Percentiles rank a stretch among this genome's conserved stretches.
phyloP scores from a whole-genome alignment of 345 rosid genomes.

The Leavenworthia alabamica region DNA sequence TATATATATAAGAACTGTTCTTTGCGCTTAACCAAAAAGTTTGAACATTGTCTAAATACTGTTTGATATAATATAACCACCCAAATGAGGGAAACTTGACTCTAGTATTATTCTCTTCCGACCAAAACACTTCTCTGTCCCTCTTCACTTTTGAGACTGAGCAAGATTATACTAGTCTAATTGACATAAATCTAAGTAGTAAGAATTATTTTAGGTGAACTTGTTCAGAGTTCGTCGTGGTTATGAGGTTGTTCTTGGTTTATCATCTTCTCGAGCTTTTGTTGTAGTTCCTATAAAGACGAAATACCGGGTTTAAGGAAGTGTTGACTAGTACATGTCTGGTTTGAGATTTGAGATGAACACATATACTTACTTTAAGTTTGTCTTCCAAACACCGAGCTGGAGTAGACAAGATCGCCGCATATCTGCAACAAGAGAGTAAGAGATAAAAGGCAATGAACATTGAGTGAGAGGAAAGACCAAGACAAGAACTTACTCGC shows the following conservation, averaged over 20 bases:
- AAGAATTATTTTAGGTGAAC: conserved; percentile 12
- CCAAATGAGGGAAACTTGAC: conserved; percentile 1
- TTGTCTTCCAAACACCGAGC: conserved; percentile 66
- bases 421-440: conserved; percentile 48
- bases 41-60: conserved; percentile 3
- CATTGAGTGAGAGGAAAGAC: neutral
- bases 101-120: conserved; percentile 16
- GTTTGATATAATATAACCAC: conserved; percentile 12
- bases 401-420: conserved; percentile 64
- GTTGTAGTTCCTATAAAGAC: conserved; percentile 55
- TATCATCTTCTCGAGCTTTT: conserved; percentile 59
- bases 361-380: conserved; percentile 50
- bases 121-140: conserved; percentile 20
- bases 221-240: conserved; percentile 68
- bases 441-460: neutral
- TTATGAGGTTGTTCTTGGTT: conserved; percentile 50
- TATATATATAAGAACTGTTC: neutral
- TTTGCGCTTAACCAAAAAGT: conserved; percentile 7
- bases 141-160: conserved; percentile 13
- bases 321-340: neutral
- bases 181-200: conserved; percentile 10
- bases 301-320: neutral
- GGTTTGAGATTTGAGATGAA: conserved; percentile 4
- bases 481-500: conserved; percentile 62
- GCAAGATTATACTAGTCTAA: conserved; percentile 18